Evolutionary conservation across 1,284 basidiomycete species (phyloP).

Genomic region (Puccinia triticina): DNA sequence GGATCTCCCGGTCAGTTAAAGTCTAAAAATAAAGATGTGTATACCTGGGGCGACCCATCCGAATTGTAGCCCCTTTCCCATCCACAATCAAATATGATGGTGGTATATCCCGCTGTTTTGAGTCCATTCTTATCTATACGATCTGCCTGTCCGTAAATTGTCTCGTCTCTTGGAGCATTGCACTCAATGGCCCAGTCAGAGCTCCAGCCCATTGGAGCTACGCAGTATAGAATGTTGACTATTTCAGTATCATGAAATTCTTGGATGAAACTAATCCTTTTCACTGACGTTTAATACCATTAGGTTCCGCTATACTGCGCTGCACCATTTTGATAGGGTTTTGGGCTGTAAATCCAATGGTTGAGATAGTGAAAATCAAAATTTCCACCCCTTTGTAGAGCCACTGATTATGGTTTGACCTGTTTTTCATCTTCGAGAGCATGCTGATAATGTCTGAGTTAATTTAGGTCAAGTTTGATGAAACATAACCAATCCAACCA

Average conservation of each 20-base stretch:
- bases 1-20: neutral
- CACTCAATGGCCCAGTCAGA: slow-evolving; percentile 6
- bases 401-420: neutral
- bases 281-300: neutral
- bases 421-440: neutral
- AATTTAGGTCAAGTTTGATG: neutral
- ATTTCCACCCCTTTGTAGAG: neutral
- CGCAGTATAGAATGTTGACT: neutral
- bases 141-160: neutral
- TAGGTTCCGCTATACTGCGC: neutral
- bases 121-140: neutral
- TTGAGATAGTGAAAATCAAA: neutral
- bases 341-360: neutral
- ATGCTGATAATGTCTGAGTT: neutral
- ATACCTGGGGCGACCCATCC: neutral
- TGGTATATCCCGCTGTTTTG: slow-evolving; percentile 8
- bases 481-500: neutral
- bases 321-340: neutral
- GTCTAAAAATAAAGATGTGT: neutral
- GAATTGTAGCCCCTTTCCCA: too few species aligned
- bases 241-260: neutral
- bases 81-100: slow-evolving; percentile 33
- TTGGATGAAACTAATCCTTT: neutral
- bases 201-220: slow-evolving; percentile 38
- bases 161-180: neutral